Conservation (phyloP, 345 rosid species). For the Melaleuca alternifolia region DNA sequence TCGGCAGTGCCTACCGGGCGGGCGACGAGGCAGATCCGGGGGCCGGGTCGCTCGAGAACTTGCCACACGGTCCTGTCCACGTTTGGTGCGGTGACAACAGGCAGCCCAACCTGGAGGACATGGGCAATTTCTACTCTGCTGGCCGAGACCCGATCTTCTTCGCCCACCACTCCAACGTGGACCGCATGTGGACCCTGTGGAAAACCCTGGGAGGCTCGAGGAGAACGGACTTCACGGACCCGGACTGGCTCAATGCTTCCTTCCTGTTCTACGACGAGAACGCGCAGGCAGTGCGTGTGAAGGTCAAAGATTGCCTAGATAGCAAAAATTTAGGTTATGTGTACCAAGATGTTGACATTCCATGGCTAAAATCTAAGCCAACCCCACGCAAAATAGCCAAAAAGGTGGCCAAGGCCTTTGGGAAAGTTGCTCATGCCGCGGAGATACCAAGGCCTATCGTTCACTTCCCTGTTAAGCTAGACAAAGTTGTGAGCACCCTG, state of each 20-base stretch:
- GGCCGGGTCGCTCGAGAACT: constrained; percentile 38
- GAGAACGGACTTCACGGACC: constrained; percentile 27
- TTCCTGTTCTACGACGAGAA: constrained; percentile 59
- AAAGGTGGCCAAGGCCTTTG: constrained; percentile 1
- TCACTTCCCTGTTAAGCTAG: constrained; percentile 24
- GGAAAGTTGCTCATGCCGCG: constrained; percentile 20
- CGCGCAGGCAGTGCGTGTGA: constrained; percentile 39
- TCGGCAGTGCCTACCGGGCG: constrained; percentile 32
- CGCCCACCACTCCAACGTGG: constrained; percentile 47
- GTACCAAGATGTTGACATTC: constrained; percentile 40
- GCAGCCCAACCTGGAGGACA: constrained; percentile 38
- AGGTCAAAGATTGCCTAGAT: constrained; percentile 42
- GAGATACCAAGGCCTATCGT: background rate
- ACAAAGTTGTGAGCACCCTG: constrained; percentile 10
- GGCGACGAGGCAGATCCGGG: constrained; percentile 45
- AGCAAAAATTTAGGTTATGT: constrained; percentile 17
- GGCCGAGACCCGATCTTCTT: constrained; percentile 54
- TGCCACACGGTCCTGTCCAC: constrained; percentile 43
- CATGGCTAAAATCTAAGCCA: constrained; percentile 43
- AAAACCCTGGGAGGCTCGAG: constrained; percentile 35
- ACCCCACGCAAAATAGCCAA: constrained; percentile 19
- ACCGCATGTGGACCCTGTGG: constrained; percentile 58
- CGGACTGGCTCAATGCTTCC: constrained; percentile 43
- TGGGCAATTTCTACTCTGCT: constrained; percentile 60
- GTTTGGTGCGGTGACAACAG: constrained; percentile 38